Percentiles rank a stretch among this genome's conserved stretches.
Conservation (phyloP, 306 rosid species). For the Prunus davidiana region DNA sequence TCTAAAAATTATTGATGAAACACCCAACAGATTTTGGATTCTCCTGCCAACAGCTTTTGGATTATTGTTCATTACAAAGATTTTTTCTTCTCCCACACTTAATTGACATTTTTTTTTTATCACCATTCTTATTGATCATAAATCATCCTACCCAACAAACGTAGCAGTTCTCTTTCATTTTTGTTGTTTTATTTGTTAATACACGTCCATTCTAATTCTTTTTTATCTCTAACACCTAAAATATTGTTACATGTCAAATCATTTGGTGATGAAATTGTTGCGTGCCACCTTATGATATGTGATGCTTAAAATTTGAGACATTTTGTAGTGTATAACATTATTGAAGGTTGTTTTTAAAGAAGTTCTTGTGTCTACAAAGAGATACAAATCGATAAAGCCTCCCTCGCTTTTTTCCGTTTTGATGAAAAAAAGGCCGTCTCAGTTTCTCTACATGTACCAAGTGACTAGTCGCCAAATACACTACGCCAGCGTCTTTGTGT, state of each 20-base stretch:
- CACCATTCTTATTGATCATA: not conserved
- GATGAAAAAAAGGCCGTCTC: not conserved
- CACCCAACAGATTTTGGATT: not conserved
- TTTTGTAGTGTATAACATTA: not conserved
- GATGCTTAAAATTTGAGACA: not conserved
- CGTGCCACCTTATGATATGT: not conserved
- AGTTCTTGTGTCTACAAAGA: not conserved
- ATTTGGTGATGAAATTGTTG: not conserved
- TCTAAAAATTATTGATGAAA: no score
- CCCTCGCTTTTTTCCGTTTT: not conserved
- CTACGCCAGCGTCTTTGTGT: conserved; percentile 23
- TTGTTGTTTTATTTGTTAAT: no score
- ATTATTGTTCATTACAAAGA: not conserved
- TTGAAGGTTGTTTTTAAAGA: not conserved
- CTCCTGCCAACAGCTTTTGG: not conserved
- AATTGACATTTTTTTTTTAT: not conserved
- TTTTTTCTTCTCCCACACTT: not conserved
- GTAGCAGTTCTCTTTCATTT: no score
- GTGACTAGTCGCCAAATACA: conserved; percentile 20
- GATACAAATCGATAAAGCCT: not conserved
- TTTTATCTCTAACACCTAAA: no score
- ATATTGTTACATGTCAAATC: no score
- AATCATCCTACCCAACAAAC: no score
- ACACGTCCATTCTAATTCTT: no score
- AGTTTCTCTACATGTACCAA: not conserved